Percentiles rank a stretch among this genome's conserved stretches.
phyloP scores from a whole-genome alignment of 129 eudicot genomes.

The Tanacetum coccineum region DNA sequence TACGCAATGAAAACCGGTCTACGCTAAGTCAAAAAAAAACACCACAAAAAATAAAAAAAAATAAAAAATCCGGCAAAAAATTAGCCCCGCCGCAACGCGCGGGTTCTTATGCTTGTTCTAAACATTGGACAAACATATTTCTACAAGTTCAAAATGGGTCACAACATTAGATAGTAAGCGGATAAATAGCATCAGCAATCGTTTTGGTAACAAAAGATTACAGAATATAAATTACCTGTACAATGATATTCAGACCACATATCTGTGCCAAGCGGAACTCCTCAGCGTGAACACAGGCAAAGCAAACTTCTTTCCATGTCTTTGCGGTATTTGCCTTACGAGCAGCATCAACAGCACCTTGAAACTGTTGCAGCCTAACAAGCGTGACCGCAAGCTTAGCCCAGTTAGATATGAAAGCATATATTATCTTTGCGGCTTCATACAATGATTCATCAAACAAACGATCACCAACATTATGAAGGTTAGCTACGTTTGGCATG shows the following conservation, averaged over 20 bases:
- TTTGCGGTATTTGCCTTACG: conserved; percentile 90
- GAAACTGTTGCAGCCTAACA: conserved; percentile 84
- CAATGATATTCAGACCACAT: conserved; percentile 88
- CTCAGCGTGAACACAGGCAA: conserved; percentile 97
- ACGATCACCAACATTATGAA: conserved; percentile 84
- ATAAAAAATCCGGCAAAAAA: no score
- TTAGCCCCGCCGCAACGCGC: no score
- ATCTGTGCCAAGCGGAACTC: conserved; percentile 98
- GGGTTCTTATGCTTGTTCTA: no score
- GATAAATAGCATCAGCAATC: not conserved
- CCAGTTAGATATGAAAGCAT: conserved; percentile 94
- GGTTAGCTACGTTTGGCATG: conserved; percentile 97
- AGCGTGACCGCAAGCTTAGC: conserved; percentile 81
- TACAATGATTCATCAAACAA: conserved; percentile 89
- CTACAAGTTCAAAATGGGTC: not conserved
- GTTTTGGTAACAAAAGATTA: not conserved
- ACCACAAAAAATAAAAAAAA: no score
- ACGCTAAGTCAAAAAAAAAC: no score
- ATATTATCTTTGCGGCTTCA: conserved; percentile 96
- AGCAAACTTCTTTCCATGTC: conserved; percentile 98
- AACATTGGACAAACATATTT: no score
- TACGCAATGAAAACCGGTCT: no score
- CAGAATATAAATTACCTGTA: conserved; percentile 52
- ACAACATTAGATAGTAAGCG: not conserved
- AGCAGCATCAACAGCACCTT: conserved; percentile 99